Evolutionary conservation across 768 basidiomycete species (phyloP).

Genomic region (Boletellus emodensis): DNA sequence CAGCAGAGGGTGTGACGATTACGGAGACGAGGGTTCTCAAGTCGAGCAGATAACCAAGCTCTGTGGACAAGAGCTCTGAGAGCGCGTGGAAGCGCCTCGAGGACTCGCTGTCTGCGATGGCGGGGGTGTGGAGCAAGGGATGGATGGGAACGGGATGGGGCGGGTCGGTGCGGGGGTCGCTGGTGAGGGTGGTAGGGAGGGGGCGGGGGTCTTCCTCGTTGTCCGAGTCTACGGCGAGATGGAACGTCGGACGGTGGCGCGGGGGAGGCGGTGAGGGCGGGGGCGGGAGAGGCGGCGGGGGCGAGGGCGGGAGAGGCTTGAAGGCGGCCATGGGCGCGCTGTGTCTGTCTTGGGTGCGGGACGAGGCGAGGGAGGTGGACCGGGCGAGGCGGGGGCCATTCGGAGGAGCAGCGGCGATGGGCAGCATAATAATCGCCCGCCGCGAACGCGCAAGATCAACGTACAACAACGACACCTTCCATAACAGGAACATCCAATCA

Average conservation of each 20-base stretch:
- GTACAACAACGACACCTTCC: slow-evolving; percentile 4
- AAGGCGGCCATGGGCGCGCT: slow-evolving; percentile 31
- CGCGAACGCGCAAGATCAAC: background rate
- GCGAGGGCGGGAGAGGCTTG: background rate
- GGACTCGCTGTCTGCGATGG: slow-evolving; percentile 31
- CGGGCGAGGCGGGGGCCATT: slow-evolving; percentile 3
- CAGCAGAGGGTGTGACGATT: slow-evolving; percentile 22
- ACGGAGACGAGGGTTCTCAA: slow-evolving; percentile 75
- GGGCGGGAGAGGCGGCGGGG: too few relatives aligned
- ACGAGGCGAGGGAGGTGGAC: slow-evolving; percentile 24
- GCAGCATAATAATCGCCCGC: too few relatives aligned
- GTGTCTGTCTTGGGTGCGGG: slow-evolving; percentile 24
- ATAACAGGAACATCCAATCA: slow-evolving; percentile 1
- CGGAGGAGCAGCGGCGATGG: background rate
- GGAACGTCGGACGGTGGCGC: slow-evolving; percentile 10
- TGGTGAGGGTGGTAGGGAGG: too few relatives aligned
- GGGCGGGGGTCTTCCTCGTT: slow-evolving; percentile 12
- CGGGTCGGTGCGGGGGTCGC: too few relatives aligned
- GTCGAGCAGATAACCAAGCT: slow-evolving; percentile 77
- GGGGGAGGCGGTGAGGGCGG: background rate
- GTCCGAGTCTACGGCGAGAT: slow-evolving; percentile 18
- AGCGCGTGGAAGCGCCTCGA: slow-evolving; percentile 67
- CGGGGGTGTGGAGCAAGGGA: background rate
- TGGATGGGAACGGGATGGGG: background rate
- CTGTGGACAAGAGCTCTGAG: slow-evolving; percentile 80